Evolutionary conservation across 2,329 filamentous ascomycete genomes (phyloP), one percentile per base, ranked within the genome.

Genomic region (Arthrobotrys sphaeroides): DNA sequence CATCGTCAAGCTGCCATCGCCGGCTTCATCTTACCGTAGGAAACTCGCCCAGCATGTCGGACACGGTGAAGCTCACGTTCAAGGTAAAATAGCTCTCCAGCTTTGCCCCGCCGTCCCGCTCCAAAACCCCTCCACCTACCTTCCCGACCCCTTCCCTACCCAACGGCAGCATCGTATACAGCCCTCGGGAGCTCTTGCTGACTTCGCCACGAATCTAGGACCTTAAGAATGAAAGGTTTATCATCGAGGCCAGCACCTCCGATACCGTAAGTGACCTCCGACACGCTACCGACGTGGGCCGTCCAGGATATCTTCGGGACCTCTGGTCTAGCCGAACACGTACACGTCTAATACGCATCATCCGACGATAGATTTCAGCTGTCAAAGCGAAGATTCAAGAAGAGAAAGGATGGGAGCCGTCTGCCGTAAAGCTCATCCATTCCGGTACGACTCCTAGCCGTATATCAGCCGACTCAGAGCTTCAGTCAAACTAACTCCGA

Each of bases 221-320:
- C 86, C 88, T 99, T 82, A 98, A 97, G 87, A 95, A 98, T 84
- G 92, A 97, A 84, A 97, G 97, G 87, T 99, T 99, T 85, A 90
- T 90, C 81, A 91, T 99, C 86, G 94, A 98, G 80, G 92, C 93
- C 82, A 94, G 98, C 84, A 92, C 94, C 78, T 90, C 91, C 78
- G 94, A 97, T 83, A 91, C 92, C 83, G 94, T 97, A 90, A 81
- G 91, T 83, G 77, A 77, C 70, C 80, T 40, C 78, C 79, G 79
- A 68, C 76, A 57, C 38, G 51, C 24, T 55, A 49, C 49, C 64
- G 26, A 45, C 20, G 20, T 36, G 9, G 70, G 77, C 26, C 40
- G 55, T 61, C 42, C 10, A 61, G 47, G 49, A 55, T 69, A 57
- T 18, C 16, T 38, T 36, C 51, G 51, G 51, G 20, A 55, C 31